phyloP scores from a whole-genome alignment of 371 early-diverging fungal genomes.

The Mortierella sp. region DNA sequence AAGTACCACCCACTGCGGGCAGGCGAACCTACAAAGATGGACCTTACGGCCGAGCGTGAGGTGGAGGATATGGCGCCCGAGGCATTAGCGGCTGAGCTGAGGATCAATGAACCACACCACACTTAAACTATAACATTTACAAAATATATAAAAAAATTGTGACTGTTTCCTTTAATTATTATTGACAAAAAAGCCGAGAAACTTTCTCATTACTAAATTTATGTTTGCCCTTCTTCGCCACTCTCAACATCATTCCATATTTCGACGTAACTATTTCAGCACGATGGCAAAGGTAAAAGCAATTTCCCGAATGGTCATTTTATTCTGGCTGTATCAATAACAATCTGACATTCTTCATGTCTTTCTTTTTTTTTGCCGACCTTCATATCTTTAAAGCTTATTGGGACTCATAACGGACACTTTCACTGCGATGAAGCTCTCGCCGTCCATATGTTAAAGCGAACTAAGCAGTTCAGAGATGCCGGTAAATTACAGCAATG shows the following conservation, averaged over 20 bases:
- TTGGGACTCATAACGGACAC: constrained; percentile 91
- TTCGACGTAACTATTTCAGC: neutral
- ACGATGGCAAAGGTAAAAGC: constrained; percentile 29
- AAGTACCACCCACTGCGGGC: constrained; percentile 20
- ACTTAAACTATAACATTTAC: neutral
- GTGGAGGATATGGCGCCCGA: constrained; percentile 23
- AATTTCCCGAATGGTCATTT: neutral
- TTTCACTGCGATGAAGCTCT: constrained; percentile 98
- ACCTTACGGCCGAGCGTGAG: neutral
- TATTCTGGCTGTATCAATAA: neutral
- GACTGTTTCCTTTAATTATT: neutral
- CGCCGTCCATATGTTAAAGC: constrained; percentile 90
- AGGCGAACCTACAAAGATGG: constrained; percentile 15
- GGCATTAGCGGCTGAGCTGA: constrained; percentile 20
- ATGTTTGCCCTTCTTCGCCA: constrained; percentile 6
- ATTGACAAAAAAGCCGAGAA: no score
- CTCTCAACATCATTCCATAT: constrained; percentile 1
- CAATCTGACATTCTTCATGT: neutral
- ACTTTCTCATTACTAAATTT: neutral
- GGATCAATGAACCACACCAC: constrained; percentile 29
- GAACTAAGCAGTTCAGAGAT: constrained; percentile 75
- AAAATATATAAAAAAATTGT: neutral
- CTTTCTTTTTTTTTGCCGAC: neutral
- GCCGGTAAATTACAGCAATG: constrained; percentile 58
- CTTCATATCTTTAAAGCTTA: constrained; percentile 56